These are phyloP conservation scores for Nakazawaea molendinolei DNA, from an alignment of 805 yeast species.

Conservation along the genomic window DNA sequence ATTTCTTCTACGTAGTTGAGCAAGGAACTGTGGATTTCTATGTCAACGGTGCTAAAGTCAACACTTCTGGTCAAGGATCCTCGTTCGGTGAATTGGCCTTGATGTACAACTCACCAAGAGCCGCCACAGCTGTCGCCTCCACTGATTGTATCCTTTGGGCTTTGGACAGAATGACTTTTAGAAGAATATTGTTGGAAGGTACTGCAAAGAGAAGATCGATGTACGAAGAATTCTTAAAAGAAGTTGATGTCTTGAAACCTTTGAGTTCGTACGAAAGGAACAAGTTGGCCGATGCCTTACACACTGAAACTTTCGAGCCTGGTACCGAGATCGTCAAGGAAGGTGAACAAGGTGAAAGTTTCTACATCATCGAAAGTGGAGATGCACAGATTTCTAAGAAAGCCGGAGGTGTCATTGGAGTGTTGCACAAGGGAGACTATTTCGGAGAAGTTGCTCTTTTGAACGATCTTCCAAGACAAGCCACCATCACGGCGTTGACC, in stretches of 20 bases:
- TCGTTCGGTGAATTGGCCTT: conserved; percentile 95
- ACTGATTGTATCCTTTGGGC: conserved; percentile 83
- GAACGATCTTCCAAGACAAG: conserved; percentile 89
- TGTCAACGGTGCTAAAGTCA: conserved; percentile 66
- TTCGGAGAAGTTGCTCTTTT: conserved; percentile 95
- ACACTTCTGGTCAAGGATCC: conserved; percentile 76
- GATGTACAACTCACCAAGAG: conserved; percentile 97
- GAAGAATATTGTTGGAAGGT: conserved; percentile 84
- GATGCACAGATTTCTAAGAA: conserved; percentile 66
- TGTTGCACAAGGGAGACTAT: conserved; percentile 75
- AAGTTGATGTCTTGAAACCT: conserved; percentile 71
- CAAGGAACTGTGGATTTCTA: conserved; percentile 75
- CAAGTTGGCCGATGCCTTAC: conserved; percentile 91
- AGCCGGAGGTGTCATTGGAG: conserved; percentile 53
- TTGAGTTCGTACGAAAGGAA: conserved; percentile 78
- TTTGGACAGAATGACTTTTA: conserved; percentile 85
- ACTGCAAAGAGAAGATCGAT: conserved; percentile 84
- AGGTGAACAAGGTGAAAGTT: conserved; percentile 79
- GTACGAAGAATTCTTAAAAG: conserved; percentile 84
- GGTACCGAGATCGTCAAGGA: conserved; percentile 76
- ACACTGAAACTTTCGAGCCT: conserved; percentile 61
- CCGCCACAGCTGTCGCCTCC: conserved; percentile 81
- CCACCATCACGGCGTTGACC: conserved; percentile 76
- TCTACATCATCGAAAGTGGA: conserved; percentile 75
- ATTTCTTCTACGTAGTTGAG: conserved; percentile 83